Percentiles rank a stretch among this genome's conserved stretches.
Conservation (phyloP, 352 stramenopile species). For the Globisporangium nagaii region DNA sequence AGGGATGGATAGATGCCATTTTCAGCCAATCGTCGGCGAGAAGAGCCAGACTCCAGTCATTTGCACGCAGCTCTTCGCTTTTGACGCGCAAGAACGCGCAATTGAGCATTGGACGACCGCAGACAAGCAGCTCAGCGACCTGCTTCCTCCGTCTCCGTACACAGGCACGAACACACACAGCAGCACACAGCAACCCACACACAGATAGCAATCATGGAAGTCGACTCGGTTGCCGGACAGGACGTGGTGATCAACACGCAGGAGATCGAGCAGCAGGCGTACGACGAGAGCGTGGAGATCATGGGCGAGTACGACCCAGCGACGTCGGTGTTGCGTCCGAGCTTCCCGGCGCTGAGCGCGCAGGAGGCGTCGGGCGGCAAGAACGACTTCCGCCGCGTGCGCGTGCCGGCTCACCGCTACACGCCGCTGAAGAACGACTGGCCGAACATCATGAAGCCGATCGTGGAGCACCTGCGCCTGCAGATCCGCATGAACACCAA, state of each 20-base stretch:
- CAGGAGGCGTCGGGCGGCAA: constrained; percentile 80
- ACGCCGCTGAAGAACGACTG: constrained; percentile 98
- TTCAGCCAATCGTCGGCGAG: constrained; percentile 22
- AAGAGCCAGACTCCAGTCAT: constrained; percentile 38
- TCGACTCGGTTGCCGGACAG: constrained; percentile 55
- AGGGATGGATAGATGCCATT: background rate
- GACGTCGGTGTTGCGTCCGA: constrained; percentile 33
- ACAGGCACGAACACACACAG: background rate
- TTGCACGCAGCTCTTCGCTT: constrained; percentile 13
- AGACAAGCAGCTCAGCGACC: too few relatives aligned
- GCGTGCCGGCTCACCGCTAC: constrained; percentile 95
- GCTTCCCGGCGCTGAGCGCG: constrained; percentile 74
- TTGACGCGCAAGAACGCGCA: background rate
- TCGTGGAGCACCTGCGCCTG: constrained; percentile 98
- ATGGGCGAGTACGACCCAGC: constrained; percentile 30
- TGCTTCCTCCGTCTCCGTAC: too few relatives aligned
- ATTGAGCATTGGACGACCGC: constrained; percentile 5
- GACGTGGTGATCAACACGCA: constrained; percentile 57
- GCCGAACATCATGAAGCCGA: constrained; percentile 98
- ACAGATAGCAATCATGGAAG: constrained; percentile 38
- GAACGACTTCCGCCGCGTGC: constrained; percentile 95
- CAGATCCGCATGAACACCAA: constrained; percentile 99
- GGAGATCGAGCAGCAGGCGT: constrained; percentile 43
- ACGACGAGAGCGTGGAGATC: constrained; percentile 51
- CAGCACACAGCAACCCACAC: background rate